Evolutionary conservation across 768 basidiomycete genomes (phyloP).

Genomic region (Phlegmacium glaucopus): DNA sequence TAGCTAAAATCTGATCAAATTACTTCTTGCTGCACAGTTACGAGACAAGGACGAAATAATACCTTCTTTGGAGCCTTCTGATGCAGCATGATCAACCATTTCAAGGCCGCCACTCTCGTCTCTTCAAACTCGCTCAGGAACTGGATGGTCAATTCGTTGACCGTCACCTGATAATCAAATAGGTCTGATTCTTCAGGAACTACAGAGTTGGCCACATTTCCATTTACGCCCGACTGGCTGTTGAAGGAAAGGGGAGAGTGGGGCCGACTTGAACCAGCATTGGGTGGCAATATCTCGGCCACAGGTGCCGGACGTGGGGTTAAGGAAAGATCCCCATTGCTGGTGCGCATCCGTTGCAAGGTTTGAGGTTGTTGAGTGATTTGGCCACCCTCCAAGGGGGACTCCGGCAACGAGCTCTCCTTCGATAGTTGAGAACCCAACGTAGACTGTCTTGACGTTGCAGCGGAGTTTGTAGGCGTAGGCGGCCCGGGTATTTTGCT

Average conservation of each 20-base stretch:
- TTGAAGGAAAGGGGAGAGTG: slow-evolving; percentile 58
- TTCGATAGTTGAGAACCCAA: slow-evolving; percentile 38
- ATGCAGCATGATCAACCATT: slow-evolving; percentile 98
- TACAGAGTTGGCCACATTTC: slow-evolving; percentile 25
- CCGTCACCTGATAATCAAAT: slow-evolving; percentile 91
- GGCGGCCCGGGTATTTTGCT: slow-evolving; percentile 52
- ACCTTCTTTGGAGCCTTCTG: slow-evolving; percentile 97
- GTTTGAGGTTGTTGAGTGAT: slow-evolving; percentile 9
- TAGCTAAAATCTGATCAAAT: slow-evolving; percentile 72
- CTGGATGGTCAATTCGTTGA: slow-evolving; percentile 89
- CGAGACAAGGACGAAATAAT: slow-evolving; percentile 5
- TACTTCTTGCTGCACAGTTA: neutral
- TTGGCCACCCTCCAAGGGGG: slow-evolving; percentile 22
- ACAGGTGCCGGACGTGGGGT: slow-evolving; percentile 31
- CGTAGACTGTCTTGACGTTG: slow-evolving; percentile 49
- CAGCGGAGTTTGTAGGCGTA: slow-evolving; percentile 43
- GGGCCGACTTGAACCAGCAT: slow-evolving; percentile 47
- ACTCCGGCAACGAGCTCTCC: slow-evolving; percentile 45
- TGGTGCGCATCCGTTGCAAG: slow-evolving; percentile 15
- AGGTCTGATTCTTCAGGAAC: slow-evolving; percentile 56
- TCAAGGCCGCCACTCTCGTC: slow-evolving; percentile 90
- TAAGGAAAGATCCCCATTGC: slow-evolving; percentile 34
- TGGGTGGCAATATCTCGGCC: slow-evolving; percentile 30
- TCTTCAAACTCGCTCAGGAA: slow-evolving; percentile 97
- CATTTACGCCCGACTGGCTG: slow-evolving; percentile 34